A percentile compares a stretch with the other conserved stretches of the same genome.
Evolutionary conservation across 208 protist genomes (phyloP).

Genomic region (Leishmania aethiopica): DNA sequence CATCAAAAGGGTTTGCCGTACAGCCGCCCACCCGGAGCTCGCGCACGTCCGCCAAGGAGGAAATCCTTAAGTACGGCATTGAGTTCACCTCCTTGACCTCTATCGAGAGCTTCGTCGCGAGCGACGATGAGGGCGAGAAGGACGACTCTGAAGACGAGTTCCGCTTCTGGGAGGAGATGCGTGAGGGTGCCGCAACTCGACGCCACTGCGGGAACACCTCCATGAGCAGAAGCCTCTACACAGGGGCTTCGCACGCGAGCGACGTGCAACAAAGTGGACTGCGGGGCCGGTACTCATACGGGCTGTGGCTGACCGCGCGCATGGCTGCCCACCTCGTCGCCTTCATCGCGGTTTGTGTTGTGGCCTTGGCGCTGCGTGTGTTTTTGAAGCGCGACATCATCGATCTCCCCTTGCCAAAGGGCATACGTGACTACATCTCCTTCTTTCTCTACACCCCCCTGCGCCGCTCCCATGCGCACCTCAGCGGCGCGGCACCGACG

Average conservation of each 20-base stretch:
- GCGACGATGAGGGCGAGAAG: conserved; percentile 1
- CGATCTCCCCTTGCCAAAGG: conserved; percentile 49
- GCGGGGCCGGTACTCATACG: conserved; percentile 29
- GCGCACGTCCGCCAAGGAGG: conserved; percentile 3
- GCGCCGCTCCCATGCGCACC: conserved; percentile 5
- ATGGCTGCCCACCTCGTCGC: conserved; percentile 42
- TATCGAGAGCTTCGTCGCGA: conserved; percentile 22
- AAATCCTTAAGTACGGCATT: conserved; percentile 26
- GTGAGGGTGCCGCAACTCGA: not conserved
- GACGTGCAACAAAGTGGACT: not conserved
- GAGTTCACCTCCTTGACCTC: conserved; percentile 25
- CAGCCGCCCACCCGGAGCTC: not conserved
- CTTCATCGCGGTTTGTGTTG: conserved; percentile 45
- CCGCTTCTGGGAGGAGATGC: not conserved
- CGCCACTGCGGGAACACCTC: not conserved
- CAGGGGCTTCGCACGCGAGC: conserved; percentile 1
- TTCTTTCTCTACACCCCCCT: conserved; percentile 44
- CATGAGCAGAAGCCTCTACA: conserved; percentile 11
- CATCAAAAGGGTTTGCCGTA: not conserved
- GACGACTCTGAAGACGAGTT: conserved; percentile 7
- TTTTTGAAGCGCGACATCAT: conserved; percentile 47
- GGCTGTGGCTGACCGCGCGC: conserved; percentile 40
- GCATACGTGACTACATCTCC: conserved; percentile 36
- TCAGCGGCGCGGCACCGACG: not conserved
- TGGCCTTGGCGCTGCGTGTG: conserved; percentile 45